These are phyloP conservation scores for Typha latifolia DNA, from an alignment of 176 grass and related monocot species.

Conservation along the genomic window DNA sequence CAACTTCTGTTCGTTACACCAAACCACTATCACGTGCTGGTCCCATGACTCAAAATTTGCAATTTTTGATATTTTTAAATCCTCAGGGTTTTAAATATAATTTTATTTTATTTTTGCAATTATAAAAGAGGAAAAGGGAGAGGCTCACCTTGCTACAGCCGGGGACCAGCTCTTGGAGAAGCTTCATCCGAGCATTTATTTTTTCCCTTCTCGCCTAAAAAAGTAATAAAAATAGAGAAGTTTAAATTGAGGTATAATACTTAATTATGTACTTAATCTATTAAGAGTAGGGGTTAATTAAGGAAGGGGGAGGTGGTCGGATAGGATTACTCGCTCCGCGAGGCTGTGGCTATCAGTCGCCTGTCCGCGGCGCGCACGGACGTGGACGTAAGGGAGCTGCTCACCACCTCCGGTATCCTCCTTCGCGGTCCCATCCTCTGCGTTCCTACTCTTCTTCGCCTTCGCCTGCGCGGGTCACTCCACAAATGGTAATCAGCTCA, in stretches of 20 bases:
- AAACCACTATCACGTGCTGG: neutral
- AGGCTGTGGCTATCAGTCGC: constrained; percentile 89
- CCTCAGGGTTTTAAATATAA: neutral
- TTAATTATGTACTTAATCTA: neutral
- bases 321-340: constrained; percentile 53
- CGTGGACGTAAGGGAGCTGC: constrained; percentile 74
- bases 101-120: neutral
- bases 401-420: constrained; percentile 32
- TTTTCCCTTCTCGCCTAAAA: constrained; percentile 68
- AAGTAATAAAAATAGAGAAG: neutral
- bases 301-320: neutral
- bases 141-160: constrained; percentile 64
- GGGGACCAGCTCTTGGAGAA: constrained; percentile 87
- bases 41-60: neutral
- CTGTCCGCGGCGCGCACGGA: constrained; percentile 57
- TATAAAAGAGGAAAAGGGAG: too few relatives aligned
- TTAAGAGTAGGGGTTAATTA: neutral
- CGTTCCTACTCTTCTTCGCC: constrained; percentile 35
- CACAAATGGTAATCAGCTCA: neutral
- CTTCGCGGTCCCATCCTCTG: constrained; percentile 6
- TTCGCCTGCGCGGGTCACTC: constrained; percentile 21
- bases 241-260: neutral
- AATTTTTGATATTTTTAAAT: neutral
- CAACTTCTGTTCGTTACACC: neutral
- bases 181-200: constrained; percentile 85